These are phyloP conservation scores for Phytopythium sindhum DNA, from an alignment of 352 stramenopile genomes.

Conservation along the genomic window DNA sequence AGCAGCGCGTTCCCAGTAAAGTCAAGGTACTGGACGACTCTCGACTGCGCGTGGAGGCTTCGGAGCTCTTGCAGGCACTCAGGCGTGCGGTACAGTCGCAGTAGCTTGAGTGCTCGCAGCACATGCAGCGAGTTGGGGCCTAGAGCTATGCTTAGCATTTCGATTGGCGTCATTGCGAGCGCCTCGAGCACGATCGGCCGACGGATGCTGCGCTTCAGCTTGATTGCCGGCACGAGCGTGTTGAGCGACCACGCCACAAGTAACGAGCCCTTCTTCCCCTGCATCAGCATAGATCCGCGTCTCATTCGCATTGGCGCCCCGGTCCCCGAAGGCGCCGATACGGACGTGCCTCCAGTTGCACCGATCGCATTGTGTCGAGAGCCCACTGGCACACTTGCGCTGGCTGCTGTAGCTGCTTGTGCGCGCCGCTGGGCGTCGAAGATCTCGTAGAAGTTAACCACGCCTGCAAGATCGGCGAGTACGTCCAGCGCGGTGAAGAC, in stretches of 20 bases:
- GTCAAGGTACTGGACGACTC: constrained; percentile 49
- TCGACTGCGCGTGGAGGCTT: constrained; percentile 31
- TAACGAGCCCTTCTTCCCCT: constrained; percentile 25
- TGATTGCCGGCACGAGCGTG: constrained; percentile 37
- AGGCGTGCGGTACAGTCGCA: constrained; percentile 50
- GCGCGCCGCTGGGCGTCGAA: constrained; percentile 36
- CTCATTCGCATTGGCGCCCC: background rate
- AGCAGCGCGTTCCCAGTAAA: constrained; percentile 56
- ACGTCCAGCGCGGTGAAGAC: constrained; percentile 48
- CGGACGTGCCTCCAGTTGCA: background rate
- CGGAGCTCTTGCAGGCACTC: constrained; percentile 48
- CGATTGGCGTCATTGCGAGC: constrained; percentile 44
- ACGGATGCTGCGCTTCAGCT: constrained; percentile 27
- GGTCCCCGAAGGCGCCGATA: background rate
- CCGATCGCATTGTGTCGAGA: constrained; percentile 14
- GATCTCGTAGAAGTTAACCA: constrained; percentile 51
- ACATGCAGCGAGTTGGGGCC: constrained; percentile 56
- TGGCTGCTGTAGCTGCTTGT: constrained; percentile 31
- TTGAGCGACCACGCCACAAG: constrained; percentile 60
- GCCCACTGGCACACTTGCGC: constrained; percentile 16
- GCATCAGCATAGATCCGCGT: constrained; percentile 13
- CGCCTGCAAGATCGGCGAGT: constrained; percentile 37
- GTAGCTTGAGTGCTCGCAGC: constrained; percentile 44
- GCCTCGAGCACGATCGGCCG: constrained; percentile 41
- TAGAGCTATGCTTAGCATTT: constrained; percentile 37